Evolutionary conservation across 371 early-diverging fungal species (phyloP).

Genomic region (Fennellomyces sp.): DNA sequence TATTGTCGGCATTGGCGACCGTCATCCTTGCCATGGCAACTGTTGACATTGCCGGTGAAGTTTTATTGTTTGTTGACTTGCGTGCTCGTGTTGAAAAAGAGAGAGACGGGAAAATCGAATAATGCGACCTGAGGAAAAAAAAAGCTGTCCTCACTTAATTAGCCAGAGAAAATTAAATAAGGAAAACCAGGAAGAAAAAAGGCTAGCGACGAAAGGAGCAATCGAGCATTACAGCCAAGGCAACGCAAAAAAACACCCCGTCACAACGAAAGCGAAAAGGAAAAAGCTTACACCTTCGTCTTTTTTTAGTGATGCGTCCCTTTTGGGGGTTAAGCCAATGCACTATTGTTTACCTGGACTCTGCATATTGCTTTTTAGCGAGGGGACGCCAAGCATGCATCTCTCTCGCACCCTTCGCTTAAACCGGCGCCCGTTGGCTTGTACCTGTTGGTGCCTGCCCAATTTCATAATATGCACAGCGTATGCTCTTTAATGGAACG

Average conservation of each 20-base stretch:
- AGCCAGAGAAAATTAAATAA: neutral
- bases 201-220: neutral
- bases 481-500: too few species aligned
- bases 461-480: too few species aligned
- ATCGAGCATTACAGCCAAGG: neutral
- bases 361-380: too few species aligned
- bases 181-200: neutral
- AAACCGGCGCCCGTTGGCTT: too few species aligned
- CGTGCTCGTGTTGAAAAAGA: neutral
- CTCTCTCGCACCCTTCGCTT: too few species aligned
- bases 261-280: neutral
- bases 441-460: too few species aligned
- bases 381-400: too few species aligned
- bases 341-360: too few species aligned
- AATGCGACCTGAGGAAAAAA: neutral
- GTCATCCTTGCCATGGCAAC: slow-evolving; percentile 5
- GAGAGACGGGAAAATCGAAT: neutral
- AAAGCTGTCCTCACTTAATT: neutral
- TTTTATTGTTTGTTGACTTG: too few species aligned
- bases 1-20: neutral
- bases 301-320: neutral
- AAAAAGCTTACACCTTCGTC: neutral
- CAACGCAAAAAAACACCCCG: neutral
- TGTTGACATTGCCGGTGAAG: slow-evolving; percentile 3
- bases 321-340: too few species aligned